Percentiles rank a stretch among this genome's conserved stretches.
Evolutionary conservation across 148 eudicot genomes (phyloP).

Genomic region (Salicornia ramosissima): DNA sequence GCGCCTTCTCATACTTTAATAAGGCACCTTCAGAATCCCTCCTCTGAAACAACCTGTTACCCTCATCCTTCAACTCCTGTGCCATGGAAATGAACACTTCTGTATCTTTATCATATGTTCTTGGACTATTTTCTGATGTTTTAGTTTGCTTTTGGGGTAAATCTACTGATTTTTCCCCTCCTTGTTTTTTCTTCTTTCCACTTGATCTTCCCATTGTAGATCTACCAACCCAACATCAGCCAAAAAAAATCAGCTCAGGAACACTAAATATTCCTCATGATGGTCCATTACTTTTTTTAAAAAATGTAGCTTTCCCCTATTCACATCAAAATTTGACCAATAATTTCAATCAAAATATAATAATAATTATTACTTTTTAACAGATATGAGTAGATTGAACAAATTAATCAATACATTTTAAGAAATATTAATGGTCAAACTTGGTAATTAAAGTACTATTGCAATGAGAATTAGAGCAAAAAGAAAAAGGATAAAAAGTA

Average conservation of each 20-base stretch:
- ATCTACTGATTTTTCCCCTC: slow-evolving; percentile 35
- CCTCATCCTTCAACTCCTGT: slow-evolving; percentile 75
- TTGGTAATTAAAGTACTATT: not conserved
- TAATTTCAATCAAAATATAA: not conserved
- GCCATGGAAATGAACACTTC: slow-evolving; percentile 65
- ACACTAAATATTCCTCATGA: slow-evolving; percentile 7
- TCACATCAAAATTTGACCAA: not conserved
- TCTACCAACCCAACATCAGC: slow-evolving; percentile 28
- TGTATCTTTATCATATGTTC: slow-evolving; percentile 59
- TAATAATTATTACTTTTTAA: not conserved
- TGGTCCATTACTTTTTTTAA: not conserved
- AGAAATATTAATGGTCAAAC: not conserved
- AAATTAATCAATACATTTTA: not conserved
- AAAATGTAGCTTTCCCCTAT: not conserved
- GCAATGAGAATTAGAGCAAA: not conserved
- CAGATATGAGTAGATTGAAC: too few relatives aligned
- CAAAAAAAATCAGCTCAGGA: slow-evolving; percentile 10
- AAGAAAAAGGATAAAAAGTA: not conserved
- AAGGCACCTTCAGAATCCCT: slow-evolving; percentile 83
- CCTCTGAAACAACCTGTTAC: slow-evolving; percentile 78
- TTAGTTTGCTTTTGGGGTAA: slow-evolving; percentile 29
- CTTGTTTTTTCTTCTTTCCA: slow-evolving; percentile 52
- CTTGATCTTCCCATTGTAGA: slow-evolving; percentile 56
- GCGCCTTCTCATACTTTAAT: slow-evolving; percentile 82
- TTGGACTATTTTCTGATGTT: slow-evolving; percentile 36